Evolutionary conservation across 148 eudicot species (phyloP).

Genomic region (Rhododendron molle): DNA sequence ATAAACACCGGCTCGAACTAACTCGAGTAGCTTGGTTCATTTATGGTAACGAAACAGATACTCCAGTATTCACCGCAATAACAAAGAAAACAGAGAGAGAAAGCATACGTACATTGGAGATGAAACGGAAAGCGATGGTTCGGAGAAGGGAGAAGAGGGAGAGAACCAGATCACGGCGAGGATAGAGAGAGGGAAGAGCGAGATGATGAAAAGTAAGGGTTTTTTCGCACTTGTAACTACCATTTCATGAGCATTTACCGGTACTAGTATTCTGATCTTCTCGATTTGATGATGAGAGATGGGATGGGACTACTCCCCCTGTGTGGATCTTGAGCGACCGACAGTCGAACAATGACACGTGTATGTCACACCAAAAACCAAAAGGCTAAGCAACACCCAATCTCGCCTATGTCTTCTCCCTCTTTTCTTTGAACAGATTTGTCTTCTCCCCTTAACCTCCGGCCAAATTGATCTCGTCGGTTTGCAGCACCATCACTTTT

Average conservation of each 20-base stretch:
- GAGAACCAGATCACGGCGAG: constrained; percentile 44
- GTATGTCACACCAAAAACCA: too few species aligned
- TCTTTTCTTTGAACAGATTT: too few species aligned
- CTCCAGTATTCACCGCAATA: background rate
- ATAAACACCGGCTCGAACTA: background rate
- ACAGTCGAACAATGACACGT: background rate
- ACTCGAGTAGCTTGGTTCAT: background rate
- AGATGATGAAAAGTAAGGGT: constrained; percentile 16
- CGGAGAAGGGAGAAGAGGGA: constrained; percentile 52
- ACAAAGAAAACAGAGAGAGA: background rate
- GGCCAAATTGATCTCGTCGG: too few species aligned
- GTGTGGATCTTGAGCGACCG: background rate
- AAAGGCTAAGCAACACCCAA: too few species aligned
- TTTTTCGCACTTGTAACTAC: constrained; percentile 16
- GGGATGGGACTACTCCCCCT: too few species aligned
- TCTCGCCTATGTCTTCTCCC: too few species aligned
- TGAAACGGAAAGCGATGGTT: constrained; percentile 28
- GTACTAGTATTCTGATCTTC: background rate
- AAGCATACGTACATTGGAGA: constrained; percentile 13
- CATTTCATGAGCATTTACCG: constrained; percentile 8
- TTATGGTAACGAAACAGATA: too few species aligned
- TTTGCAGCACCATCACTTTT: too few species aligned
- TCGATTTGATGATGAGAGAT: background rate
- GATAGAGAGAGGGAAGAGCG: constrained; percentile 31
- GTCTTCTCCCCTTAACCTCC: too few species aligned